Conservation (phyloP, 768 basidiomycete genomes). For the Coprinellus micaceus region DNA sequence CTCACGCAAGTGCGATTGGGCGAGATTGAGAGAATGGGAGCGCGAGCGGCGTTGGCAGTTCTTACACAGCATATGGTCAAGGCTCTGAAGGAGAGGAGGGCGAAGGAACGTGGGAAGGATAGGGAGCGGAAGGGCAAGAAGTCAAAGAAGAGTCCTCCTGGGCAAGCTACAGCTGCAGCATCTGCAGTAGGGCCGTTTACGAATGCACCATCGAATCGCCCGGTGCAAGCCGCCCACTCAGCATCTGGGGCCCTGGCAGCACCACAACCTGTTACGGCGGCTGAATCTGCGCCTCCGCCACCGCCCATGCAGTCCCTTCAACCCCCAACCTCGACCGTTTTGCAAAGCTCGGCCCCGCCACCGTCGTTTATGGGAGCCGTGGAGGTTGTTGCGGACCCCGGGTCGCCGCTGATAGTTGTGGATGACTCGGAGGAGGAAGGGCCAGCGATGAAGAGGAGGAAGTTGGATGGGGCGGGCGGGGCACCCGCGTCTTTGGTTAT, state of each 20-base stretch:
- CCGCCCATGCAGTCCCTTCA: conserved; percentile 5
- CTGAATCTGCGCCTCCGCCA: background rate
- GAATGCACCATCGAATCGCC: conserved; percentile 36
- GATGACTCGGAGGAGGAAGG: conserved; percentile 59
- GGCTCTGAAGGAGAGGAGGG: conserved; percentile 71
- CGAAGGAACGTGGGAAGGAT: conserved; percentile 42
- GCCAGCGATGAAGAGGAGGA: conserved; percentile 57
- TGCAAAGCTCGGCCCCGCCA: conserved; percentile 5
- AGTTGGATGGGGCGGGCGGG: conserved; percentile 30
- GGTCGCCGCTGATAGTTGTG: conserved; percentile 56
- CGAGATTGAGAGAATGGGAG: conserved; percentile 76
- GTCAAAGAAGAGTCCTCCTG: conserved; percentile 23
- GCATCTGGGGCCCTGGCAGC: conserved; percentile 6
- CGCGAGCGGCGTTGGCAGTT: conserved; percentile 75
- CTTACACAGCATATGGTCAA: conserved; percentile 83
- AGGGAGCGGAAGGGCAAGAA: conserved; percentile 29
- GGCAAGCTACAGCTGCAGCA: conserved; percentile 1
- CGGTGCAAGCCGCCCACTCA: conserved; percentile 11
- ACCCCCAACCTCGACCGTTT: conserved; percentile 4
- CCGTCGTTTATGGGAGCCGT: conserved; percentile 19
- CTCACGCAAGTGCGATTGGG: conserved; percentile 69
- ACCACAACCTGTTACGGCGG: background rate
- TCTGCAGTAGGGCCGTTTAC: conserved; percentile 38
- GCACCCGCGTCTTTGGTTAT: background rate
- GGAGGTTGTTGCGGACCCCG: conserved; percentile 28